Percentiles rank a stretch among this genome's conserved stretches.
phyloP scores from a whole-genome alignment of 2,329 filamentous ascomycete genomes.

The Periconia sp. region DNA sequence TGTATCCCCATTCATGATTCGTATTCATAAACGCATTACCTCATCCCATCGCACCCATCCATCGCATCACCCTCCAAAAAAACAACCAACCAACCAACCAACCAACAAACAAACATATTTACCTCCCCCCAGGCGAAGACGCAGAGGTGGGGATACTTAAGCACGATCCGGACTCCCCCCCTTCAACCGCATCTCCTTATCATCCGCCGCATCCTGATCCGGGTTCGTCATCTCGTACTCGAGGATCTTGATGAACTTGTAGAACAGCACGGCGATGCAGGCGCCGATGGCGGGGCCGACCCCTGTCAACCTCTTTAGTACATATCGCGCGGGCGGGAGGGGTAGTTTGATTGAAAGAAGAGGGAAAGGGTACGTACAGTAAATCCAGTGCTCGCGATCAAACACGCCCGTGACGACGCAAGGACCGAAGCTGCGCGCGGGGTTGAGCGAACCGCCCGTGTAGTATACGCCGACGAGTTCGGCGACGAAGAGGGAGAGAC shows the following conservation, averaged over 20 bases:
- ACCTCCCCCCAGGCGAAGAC: too few species aligned
- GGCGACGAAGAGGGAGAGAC: constrained; percentile 66
- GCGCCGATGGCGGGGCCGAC: constrained; percentile 44
- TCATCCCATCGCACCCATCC: too few species aligned
- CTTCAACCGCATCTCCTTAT: constrained; percentile 7
- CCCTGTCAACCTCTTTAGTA: too few species aligned
- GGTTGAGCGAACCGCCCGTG: constrained; percentile 48
- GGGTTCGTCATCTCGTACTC: constrained; percentile 36
- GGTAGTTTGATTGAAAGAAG: not conserved
- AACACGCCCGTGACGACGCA: constrained; percentile 44
- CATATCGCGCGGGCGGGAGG: too few species aligned
- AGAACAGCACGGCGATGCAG: constrained; percentile 51
- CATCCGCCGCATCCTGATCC: constrained; percentile 29
- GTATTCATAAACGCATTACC: too few species aligned
- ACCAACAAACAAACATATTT: too few species aligned
- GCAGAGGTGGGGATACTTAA: too few species aligned
- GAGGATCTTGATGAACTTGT: constrained; percentile 46
- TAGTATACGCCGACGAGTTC: constrained; percentile 53
- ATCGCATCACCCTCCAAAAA: too few species aligned
- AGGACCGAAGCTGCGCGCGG: constrained; percentile 49
- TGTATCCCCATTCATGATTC: too few species aligned
- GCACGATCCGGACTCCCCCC: too few species aligned
- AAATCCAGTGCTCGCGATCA: constrained; percentile 49
- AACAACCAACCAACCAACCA: too few species aligned
- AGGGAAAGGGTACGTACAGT: constrained; percentile 36